Conservation (phyloP, 306 rosid species). For the Sechiopsis laciniata region DNA sequence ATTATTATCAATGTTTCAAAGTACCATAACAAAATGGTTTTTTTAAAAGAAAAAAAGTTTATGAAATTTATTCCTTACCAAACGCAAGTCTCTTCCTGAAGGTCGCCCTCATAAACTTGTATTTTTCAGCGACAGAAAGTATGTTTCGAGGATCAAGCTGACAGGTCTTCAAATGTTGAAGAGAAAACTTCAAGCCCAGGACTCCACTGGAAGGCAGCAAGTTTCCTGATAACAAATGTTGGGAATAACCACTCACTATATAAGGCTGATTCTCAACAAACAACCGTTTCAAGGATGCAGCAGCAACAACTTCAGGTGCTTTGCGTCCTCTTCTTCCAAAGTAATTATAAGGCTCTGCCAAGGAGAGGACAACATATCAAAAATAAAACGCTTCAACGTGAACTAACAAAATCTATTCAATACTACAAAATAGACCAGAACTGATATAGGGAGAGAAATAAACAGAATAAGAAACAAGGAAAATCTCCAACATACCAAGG, state of each 20-base stretch:
- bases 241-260: conserved; percentile 78
- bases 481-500: no score
- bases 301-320: conserved; percentile 96
- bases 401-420: conserved; percentile 13
- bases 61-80: conserved; percentile 43
- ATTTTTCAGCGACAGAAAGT: conserved; percentile 81
- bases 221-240: conserved; percentile 51
- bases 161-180: conserved; percentile 38
- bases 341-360: conserved; percentile 83
- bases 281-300: conserved; percentile 85
- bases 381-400: conserved; percentile 14
- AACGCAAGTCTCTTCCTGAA: conserved; percentile 76
- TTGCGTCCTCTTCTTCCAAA: conserved; percentile 91
- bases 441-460: neutral
- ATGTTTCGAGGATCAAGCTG: conserved; percentile 59
- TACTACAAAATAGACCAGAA: conserved; percentile 1
- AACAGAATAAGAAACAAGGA: neutral
- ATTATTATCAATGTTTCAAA: neutral
- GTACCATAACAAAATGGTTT: neutral
- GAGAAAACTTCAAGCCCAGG: conserved; percentile 63
- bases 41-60: neutral
- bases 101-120: conserved; percentile 79
- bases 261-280: conserved; percentile 92
- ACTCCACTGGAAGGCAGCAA: conserved; percentile 60
- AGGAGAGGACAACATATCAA: conserved; percentile 23